Evolutionary conservation across 2,329 filamentous ascomycete species (phyloP), one percentile per base, ranked within the genome.

Genomic region (Diaporthe sp.): DNA sequence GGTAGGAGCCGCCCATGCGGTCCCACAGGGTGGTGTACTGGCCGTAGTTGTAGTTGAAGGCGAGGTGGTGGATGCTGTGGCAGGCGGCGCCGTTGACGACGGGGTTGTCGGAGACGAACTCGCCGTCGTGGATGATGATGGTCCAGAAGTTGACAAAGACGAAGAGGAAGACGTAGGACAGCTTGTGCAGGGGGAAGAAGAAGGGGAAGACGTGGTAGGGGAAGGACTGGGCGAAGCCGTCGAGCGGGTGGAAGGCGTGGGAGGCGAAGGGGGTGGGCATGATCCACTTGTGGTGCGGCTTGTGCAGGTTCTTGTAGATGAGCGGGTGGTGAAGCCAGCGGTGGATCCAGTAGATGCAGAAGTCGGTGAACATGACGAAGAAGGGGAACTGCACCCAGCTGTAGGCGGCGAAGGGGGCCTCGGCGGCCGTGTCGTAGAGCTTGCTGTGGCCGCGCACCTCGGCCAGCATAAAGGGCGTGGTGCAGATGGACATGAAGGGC

Each of bases 251-350:
- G 90, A 98, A 98, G 75, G 96, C 96, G 82, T 98, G 94, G 80
- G 93, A 95, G 57, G 96, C 96, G 84, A 92, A 98, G 0, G 96
- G 96, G 4, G 95, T 98, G 4, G 96, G 96, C 95, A 98, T 97
- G 86, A 98, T 98, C 96, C 96, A 98, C 88, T 98, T 98, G 92
- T 98, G 96, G 86, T 98, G 96, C 79, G 95, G 93, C 91, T 98
- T 98, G 91, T 98, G 96, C 68, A 98, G 89, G 79, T 88, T 88
- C 88, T 96, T 97, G 91, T 98, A 98, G 80, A 97, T 83, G 63
- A 87, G 82, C 22, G 94, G 94, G 85, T 95, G 93, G 86, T 98
- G 95, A 77, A 97, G 90, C 75, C 91, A 93, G 75, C 95, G 93
- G 87, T 98, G 95, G 81, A 97, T 96, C 90, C 94, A 95, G 89